Evolutionary conservation across 768 basidiomycete genomes (phyloP), one percentile per base, ranked within the genome.

Genomic region (Termitomyces sp.): DNA sequence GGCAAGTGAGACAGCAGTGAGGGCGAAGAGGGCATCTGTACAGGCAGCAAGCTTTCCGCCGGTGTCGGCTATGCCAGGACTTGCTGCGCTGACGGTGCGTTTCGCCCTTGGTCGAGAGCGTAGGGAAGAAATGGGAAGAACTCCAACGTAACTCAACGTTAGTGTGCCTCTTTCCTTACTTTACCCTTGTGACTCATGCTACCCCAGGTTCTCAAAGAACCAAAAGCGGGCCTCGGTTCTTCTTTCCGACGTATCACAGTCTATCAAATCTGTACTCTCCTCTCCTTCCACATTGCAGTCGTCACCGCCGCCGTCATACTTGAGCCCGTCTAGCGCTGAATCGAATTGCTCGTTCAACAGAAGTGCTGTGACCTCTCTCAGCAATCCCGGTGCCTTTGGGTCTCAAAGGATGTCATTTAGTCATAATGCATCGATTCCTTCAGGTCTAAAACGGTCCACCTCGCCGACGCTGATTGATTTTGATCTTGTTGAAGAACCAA

Each of bases 161-260:
- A 63, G 83, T 83, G 46, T 54, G 41, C 50, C 18, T 57, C 6
- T 8, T 28, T 55, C 40, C 58, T 50, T 18, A n/a, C 43, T 61
- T 62, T 62, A 4, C 3, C 18, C 9, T 47, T 33, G 23, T 23
- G 23, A 23, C 23, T 23, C 23, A 23, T 23, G 23, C 23, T 43
- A 33, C 56, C 13, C 47, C 23, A 90, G 88, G n/a, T 81, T 89
- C 66, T 74, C 83, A 18, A 88, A 85, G 64, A 78, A 75, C 64
- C 86, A 86, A 59, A 88, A 87, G 71, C 84, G 87, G 23, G 88
- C 88, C 0, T 87, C 88, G 0, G 63, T 81, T 1, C 76, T 90
- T 33, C 67, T 90, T 55, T 81, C 85, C 0, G 88, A 89, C 67
- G 81, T 89, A 20, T 85, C 86, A 5, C 78, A 79, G 61, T 77